A percentile compares a stretch with the other conserved stretches of the same genome.
phyloP scores from a whole-genome alignment of 1,139 yeast species.

The Candida sanyaensis region DNA sequence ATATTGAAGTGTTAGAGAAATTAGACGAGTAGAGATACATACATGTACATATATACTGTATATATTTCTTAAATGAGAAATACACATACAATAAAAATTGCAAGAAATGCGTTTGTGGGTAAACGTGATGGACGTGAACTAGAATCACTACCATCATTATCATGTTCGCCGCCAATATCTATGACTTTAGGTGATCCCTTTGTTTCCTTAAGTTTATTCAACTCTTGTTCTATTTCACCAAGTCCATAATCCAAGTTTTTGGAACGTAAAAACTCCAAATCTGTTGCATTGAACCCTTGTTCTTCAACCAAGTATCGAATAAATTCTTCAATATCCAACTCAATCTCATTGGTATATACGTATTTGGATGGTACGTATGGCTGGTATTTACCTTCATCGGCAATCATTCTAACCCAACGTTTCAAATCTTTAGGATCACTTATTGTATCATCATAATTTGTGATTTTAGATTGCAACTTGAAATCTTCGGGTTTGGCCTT shows the following conservation, averaged over 20 bases:
- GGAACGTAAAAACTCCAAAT: slow-evolving; percentile 27
- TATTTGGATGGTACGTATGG: slow-evolving; percentile 5
- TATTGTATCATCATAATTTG: slow-evolving; percentile 23
- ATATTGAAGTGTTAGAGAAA: slow-evolving; percentile 49
- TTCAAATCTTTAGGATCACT: slow-evolving; percentile 25
- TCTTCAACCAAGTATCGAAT: slow-evolving; percentile 27
- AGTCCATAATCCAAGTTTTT: slow-evolving; percentile 35
- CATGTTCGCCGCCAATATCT: slow-evolving; percentile 37
- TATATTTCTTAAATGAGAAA: slow-evolving; percentile 3
- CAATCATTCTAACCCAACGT: slow-evolving; percentile 28
- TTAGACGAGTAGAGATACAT: slow-evolving; percentile 8
- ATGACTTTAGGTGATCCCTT: slow-evolving; percentile 20
- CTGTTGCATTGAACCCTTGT: slow-evolving; percentile 30
- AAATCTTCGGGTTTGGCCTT: not conserved
- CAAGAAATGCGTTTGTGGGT: slow-evolving; percentile 7
- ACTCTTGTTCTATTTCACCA: slow-evolving; percentile 40
- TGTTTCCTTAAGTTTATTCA: slow-evolving; percentile 29
- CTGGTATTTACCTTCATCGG: slow-evolving; percentile 13
- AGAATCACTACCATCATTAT: slow-evolving; percentile 22
- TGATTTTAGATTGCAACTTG: slow-evolving; percentile 20
- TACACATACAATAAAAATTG: slow-evolving; percentile 6
- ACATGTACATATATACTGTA: not conserved
- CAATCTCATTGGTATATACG: slow-evolving; percentile 14
- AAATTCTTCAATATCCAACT: slow-evolving; percentile 31
- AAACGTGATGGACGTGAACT: not conserved